Evolutionary conservation across 768 basidiomycete genomes (phyloP).

Genomic region (Hortiboletus flavorubellus): DNA sequence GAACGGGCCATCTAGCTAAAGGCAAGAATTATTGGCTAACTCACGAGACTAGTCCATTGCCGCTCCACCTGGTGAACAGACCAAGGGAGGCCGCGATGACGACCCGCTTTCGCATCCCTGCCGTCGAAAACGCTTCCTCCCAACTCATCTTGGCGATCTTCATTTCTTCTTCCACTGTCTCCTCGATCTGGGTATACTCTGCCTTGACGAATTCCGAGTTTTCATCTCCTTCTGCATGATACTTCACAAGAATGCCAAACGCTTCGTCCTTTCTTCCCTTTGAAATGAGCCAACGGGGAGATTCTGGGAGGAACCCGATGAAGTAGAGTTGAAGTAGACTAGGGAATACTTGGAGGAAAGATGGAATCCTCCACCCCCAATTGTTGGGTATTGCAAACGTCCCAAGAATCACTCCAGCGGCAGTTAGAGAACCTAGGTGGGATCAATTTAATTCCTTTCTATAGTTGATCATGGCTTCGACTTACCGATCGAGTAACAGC

Average conservation of each 20-base stretch:
- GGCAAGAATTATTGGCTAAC: too few species aligned
- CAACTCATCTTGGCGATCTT: not conserved
- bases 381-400: slow-evolving; percentile 57
- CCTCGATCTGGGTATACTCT: slow-evolving; percentile 54
- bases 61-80: slow-evolving; percentile 3
- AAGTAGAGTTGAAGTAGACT: slow-evolving; percentile 52
- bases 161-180: slow-evolving; percentile 40
- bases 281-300: slow-evolving; percentile 62
- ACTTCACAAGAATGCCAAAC: slow-evolving; percentile 45
- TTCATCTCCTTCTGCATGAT: slow-evolving; percentile 58
- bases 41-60: not conserved
- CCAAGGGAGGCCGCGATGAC: slow-evolving; percentile 11
- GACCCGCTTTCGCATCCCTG: slow-evolving; percentile 17
- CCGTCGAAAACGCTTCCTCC: slow-evolving; percentile 1
- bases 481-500: slow-evolving; percentile 12
- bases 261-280: slow-evolving; percentile 53
- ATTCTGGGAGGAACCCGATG: slow-evolving; percentile 59
- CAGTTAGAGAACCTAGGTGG: slow-evolving; percentile 23
- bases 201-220: slow-evolving; percentile 53
- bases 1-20: not conserved
- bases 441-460: not conserved
- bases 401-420: slow-evolving; percentile 55
- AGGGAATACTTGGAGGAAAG: slow-evolving; percentile 55
- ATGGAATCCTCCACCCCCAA: slow-evolving; percentile 70
- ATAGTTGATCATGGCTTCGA: not conserved